These are phyloP conservation scores for Blastocystis sp. DNA, from an alignment of 352 stramenopile species.

Conservation along the genomic window DNA sequence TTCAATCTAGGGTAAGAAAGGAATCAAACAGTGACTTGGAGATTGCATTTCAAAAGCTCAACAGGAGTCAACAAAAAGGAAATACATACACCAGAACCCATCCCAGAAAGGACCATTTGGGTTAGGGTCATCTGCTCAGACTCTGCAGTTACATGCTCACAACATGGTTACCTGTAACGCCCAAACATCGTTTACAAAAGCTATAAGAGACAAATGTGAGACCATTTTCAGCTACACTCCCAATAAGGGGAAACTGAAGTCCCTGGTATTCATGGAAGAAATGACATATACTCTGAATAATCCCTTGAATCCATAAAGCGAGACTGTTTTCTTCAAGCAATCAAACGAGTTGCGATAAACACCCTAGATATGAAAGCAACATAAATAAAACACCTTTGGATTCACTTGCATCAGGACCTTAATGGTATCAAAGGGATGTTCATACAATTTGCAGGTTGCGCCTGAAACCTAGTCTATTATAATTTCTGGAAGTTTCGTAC, in stretches of 20 bases:
- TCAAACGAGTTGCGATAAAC: constrained; percentile 38
- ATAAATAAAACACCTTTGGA: neutral
- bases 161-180: neutral
- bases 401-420: constrained; percentile 58
- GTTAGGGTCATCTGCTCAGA: constrained; percentile 9
- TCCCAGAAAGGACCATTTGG: constrained; percentile 22
- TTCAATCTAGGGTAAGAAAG: neutral
- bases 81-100: constrained; percentile 36
- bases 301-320: neutral
- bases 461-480: constrained; percentile 41
- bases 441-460: neutral
- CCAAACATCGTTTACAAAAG: constrained; percentile 17
- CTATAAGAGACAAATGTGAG: constrained; percentile 47
- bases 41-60: constrained; percentile 35
- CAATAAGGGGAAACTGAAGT: constrained; percentile 32
- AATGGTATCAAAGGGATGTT: constrained; percentile 63
- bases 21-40: neutral
- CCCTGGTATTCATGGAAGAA: neutral
- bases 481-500: neutral
- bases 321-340: constrained; percentile 41
- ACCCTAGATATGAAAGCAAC: neutral
- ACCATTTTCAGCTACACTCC: constrained; percentile 54
- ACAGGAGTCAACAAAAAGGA: constrained; percentile 47
- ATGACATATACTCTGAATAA: neutral
- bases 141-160: neutral